Percentiles rank a stretch among this genome's conserved stretches.
Evolutionary conservation across 2,329 filamentous ascomycete genomes (phyloP).

Genomic region (Cytospora paraplurivora): DNA sequence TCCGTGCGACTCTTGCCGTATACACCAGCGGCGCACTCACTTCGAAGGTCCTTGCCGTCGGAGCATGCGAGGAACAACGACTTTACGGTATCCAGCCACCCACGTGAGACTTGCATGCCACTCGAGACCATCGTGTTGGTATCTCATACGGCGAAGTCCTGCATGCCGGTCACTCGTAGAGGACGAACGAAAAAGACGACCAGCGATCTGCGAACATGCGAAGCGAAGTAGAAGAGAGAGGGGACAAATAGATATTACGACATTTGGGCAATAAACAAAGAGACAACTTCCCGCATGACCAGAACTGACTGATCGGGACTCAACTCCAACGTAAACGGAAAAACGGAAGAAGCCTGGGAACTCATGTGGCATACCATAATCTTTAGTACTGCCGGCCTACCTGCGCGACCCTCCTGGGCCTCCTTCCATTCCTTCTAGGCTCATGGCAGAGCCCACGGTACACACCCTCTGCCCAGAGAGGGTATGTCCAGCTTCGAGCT

Average conservation of each 20-base stretch:
- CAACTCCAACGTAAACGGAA: conserved; percentile 19
- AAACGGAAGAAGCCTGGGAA: conserved; percentile 13
- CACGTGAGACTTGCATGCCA: conserved; percentile 44
- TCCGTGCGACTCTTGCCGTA: conserved; percentile 9
- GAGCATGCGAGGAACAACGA: conserved; percentile 47
- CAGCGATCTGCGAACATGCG: conserved; percentile 31
- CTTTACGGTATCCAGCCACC: conserved; percentile 49
- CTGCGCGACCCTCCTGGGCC: conserved; percentile 23
- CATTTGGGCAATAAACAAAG: conserved; percentile 21
- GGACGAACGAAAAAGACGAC: conserved; percentile 31
- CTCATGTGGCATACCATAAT: conserved; percentile 27
- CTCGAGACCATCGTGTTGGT: conserved; percentile 31
- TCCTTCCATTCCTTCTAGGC: conserved; percentile 19
- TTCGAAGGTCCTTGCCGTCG: conserved; percentile 17
- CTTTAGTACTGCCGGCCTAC: conserved; percentile 30
- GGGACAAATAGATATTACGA: conserved; percentile 21
- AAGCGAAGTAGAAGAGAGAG: conserved; percentile 21
- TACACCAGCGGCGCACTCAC: conserved; percentile 16
- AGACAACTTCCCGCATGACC: conserved; percentile 20
- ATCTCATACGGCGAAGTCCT: conserved; percentile 25
- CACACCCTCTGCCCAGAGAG: conserved; percentile 23
- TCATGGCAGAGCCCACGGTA: conserved; percentile 17
- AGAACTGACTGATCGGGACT: conserved; percentile 22
- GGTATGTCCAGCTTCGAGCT: conserved; percentile 23
- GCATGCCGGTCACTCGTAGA: conserved; percentile 30